Conservation (phyloP, 2,329 filamentous ascomycete genomes). For the Nectriaceae sp. region DNA sequence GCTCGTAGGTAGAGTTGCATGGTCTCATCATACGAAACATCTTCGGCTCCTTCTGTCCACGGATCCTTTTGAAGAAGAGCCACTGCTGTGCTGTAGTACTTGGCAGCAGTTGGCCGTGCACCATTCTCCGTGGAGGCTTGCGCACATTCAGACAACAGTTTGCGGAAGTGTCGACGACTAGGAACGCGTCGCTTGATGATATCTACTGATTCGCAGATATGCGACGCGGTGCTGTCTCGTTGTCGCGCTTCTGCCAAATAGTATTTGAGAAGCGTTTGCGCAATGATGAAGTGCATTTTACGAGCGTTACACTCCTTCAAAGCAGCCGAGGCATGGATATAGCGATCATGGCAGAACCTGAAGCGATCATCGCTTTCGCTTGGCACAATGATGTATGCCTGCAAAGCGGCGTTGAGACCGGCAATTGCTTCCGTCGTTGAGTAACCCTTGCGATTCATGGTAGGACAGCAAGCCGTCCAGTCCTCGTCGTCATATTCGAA, state of each 20-base stretch:
- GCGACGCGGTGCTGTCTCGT: slow-evolving; percentile 74
- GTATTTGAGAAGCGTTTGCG: slow-evolving; percentile 77
- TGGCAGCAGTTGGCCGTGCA: slow-evolving; percentile 77
- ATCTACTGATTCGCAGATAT: slow-evolving; percentile 76
- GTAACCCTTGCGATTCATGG: slow-evolving; percentile 38
- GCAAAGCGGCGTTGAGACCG: slow-evolving; percentile 80
- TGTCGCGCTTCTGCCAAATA: slow-evolving; percentile 60
- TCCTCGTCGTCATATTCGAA: slow-evolving; percentile 62
- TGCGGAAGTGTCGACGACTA: slow-evolving; percentile 67
- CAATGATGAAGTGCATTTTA: slow-evolving; percentile 91
- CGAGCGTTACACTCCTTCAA: slow-evolving; percentile 69
- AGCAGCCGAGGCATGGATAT: slow-evolving; percentile 71
- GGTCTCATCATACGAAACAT: slow-evolving; percentile 85
- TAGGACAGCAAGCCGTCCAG: slow-evolving; percentile 29
- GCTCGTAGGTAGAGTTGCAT: slow-evolving; percentile 76
- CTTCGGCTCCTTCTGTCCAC: slow-evolving; percentile 70
- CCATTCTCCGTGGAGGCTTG: slow-evolving; percentile 79
- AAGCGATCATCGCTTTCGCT: slow-evolving; percentile 86
- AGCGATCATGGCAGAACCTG: slow-evolving; percentile 85
- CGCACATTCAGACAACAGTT: slow-evolving; percentile 77
- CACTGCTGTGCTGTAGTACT: slow-evolving; percentile 78
- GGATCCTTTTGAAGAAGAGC: slow-evolving; percentile 76
- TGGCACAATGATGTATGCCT: slow-evolving; percentile 77
- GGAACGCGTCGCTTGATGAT: slow-evolving; percentile 70
- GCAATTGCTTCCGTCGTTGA: slow-evolving; percentile 69